Evolutionary conservation across 805 yeast genomes (phyloP).

Genomic region (Wickerhamiella domercqiae): DNA sequence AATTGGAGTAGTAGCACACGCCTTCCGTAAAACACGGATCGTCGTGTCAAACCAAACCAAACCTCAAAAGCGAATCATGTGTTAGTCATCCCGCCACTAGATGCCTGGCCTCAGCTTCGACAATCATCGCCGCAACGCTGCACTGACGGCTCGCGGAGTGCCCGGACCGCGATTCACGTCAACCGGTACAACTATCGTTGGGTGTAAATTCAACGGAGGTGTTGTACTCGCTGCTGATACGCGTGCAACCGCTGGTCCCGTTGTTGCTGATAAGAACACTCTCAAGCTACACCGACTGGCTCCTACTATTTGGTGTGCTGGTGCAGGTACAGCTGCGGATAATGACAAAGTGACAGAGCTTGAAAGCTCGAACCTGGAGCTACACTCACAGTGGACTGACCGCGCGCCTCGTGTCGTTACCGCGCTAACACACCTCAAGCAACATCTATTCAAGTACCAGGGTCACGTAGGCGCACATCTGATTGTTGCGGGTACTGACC

Average conservation of each 20-base stretch:
- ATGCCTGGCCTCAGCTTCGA: conserved; percentile 92
- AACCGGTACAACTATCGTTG: conserved; percentile 98
- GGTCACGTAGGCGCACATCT: conserved; percentile 95
- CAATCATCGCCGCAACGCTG: conserved; percentile 78
- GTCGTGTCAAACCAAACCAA: no score
- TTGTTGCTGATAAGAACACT: conserved; percentile 97
- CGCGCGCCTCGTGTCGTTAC: conserved; percentile 89
- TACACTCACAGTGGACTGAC: conserved; percentile 69
- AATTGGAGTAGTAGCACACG: no score
- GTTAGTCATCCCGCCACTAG: background rate
- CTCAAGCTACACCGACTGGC: conserved; percentile 83
- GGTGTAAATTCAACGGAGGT: conserved; percentile 83
- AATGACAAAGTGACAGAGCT: conserved; percentile 95
- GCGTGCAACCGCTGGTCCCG: conserved; percentile 90
- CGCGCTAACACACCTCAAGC: conserved; percentile 82
- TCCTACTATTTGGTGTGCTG: conserved; percentile 97
- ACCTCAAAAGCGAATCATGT: no score
- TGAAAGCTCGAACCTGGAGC: conserved; percentile 77
- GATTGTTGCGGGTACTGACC: conserved; percentile 96
- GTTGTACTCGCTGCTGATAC: conserved; percentile 98
- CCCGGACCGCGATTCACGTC: conserved; percentile 81
- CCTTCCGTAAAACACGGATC: no score
- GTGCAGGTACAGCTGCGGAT: conserved; percentile 99
- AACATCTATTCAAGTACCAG: conserved; percentile 90
- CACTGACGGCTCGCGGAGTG: conserved; percentile 54